phyloP scores from a whole-genome alignment of 1,139 yeast genomes.

The Pichia sp. region DNA sequence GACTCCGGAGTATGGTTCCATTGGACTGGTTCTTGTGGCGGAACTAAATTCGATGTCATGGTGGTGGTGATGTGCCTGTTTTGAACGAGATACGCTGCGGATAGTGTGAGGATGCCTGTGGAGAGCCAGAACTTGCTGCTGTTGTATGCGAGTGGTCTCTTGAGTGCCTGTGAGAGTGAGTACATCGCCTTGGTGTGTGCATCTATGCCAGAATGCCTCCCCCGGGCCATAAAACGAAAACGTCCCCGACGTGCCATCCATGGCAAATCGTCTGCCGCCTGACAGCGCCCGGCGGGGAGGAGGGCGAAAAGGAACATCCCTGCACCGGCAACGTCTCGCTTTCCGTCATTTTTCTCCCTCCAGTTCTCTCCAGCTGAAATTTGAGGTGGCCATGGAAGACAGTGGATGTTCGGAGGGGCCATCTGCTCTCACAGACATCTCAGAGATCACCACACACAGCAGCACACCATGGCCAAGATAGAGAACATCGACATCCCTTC shows the following conservation, averaged over 20 bases:
- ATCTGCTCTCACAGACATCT: too few species aligned
- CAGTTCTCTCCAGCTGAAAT: too few species aligned
- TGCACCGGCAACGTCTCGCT: too few species aligned
- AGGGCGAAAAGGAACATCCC: too few species aligned
- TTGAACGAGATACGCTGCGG: slow-evolving; percentile 17
- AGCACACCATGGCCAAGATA: slow-evolving; percentile 24
- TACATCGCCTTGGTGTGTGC: slow-evolving; percentile 1
- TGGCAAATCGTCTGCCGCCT: too few species aligned
- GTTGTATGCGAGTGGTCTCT: slow-evolving; percentile 3
- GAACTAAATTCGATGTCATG: slow-evolving; percentile 26
- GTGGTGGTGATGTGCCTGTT: slow-evolving; percentile 6
- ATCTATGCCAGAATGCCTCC: neutral
- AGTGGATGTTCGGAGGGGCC: too few species aligned
- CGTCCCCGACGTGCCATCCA: too few species aligned
- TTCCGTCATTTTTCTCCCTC: too few species aligned
- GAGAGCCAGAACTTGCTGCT: slow-evolving; percentile 13
- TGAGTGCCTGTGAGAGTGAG: neutral
- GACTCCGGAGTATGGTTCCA: slow-evolving; percentile 63
- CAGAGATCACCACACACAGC: too few species aligned
- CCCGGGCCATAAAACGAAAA: too few species aligned
- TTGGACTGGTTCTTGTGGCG: slow-evolving; percentile 48
- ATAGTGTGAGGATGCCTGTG: slow-evolving; percentile 15
- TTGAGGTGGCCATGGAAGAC: too few species aligned
- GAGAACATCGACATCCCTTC: slow-evolving; percentile 54
- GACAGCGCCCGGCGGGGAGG: too few species aligned